Conservation (phyloP, 805 yeast genomes). For the Wickerhamomyces bovis region DNA sequence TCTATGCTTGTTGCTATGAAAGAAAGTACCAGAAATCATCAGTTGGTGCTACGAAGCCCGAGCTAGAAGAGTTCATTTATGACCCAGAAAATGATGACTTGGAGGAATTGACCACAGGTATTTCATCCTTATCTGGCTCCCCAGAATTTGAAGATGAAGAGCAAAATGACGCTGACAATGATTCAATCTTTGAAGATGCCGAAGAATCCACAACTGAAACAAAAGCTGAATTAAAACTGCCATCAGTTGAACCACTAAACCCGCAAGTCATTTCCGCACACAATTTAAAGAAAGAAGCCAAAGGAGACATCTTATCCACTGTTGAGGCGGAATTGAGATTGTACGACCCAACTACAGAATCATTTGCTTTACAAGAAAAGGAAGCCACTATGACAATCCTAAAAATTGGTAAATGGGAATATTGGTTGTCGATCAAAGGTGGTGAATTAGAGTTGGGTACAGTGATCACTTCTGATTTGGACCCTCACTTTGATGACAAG, state of each 20-base stretch:
- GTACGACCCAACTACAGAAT: slow-evolving; percentile 46
- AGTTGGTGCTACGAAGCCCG: slow-evolving; percentile 35
- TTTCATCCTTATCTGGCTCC: slow-evolving; percentile 2
- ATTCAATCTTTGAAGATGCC: slow-evolving; percentile 27
- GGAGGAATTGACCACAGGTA: slow-evolving; percentile 7
- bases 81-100: slow-evolving; percentile 23
- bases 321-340: slow-evolving; percentile 36
- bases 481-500: slow-evolving; percentile 60
- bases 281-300: slow-evolving; percentile 12
- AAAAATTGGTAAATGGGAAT: slow-evolving; percentile 46
- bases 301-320: slow-evolving; percentile 21
- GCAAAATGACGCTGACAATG: slow-evolving; percentile 24
- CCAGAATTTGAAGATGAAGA: slow-evolving; percentile 9
- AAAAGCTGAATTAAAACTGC: not conserved
- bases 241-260: not conserved
- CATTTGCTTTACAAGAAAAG: slow-evolving; percentile 39
- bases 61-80: slow-evolving; percentile 52
- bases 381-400: slow-evolving; percentile 32
- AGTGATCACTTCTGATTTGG: slow-evolving; percentile 42
- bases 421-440: slow-evolving; percentile 41
- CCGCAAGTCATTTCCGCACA: not conserved
- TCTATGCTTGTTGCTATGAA: slow-evolving; percentile 70
- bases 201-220: slow-evolving; percentile 24
- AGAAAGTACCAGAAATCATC: slow-evolving; percentile 58
- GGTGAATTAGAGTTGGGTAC: slow-evolving; percentile 31